Evolutionary conservation across 805 yeast genomes (phyloP).

Genomic region (Zygotorulaspora danielsina): DNA sequence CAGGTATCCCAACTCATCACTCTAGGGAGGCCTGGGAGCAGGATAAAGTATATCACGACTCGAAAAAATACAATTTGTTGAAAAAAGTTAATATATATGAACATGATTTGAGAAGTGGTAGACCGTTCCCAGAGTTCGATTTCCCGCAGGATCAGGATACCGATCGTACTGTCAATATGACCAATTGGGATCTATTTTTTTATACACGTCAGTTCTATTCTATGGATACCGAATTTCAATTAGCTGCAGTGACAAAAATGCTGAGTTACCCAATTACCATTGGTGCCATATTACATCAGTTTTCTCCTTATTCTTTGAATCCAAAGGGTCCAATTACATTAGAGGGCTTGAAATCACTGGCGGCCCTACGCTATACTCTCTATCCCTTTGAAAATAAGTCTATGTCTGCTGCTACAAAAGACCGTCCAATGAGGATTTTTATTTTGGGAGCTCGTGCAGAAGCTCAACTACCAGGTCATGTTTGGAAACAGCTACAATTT

Average conservation of each 20-base stretch:
- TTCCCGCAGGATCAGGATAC: conserved; percentile 77
- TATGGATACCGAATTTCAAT: conserved; percentile 94
- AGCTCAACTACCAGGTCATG: conserved; percentile 87
- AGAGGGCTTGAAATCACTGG: conserved; percentile 90
- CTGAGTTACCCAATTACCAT: conserved; percentile 90
- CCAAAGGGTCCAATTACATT: conserved; percentile 85
- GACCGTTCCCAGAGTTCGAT: conserved; percentile 92
- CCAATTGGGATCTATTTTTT: conserved; percentile 88
- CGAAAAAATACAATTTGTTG: conserved; percentile 65
- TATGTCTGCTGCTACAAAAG: conserved; percentile 55
- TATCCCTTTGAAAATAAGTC: conserved; percentile 50
- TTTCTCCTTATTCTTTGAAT: conserved; percentile 73
- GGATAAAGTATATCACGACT: conserved; percentile 67
- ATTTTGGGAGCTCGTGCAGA: conserved; percentile 90
- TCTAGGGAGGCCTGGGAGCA: conserved; percentile 82
- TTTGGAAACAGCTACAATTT: conserved; percentile 89
- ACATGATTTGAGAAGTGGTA: conserved; percentile 90
- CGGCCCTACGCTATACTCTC: conserved; percentile 86
- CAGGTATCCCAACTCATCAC: conserved; percentile 97
- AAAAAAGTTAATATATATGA: conserved; percentile 88
- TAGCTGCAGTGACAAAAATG: conserved; percentile 93
- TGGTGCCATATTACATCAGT: conserved; percentile 75
- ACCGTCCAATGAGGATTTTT: conserved; percentile 85
- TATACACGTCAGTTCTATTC: conserved; percentile 91
- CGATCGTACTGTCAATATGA: conserved; percentile 71